phyloP scores from a whole-genome alignment of 2,329 filamentous ascomycete species.

The Cercospora brassicicola region DNA sequence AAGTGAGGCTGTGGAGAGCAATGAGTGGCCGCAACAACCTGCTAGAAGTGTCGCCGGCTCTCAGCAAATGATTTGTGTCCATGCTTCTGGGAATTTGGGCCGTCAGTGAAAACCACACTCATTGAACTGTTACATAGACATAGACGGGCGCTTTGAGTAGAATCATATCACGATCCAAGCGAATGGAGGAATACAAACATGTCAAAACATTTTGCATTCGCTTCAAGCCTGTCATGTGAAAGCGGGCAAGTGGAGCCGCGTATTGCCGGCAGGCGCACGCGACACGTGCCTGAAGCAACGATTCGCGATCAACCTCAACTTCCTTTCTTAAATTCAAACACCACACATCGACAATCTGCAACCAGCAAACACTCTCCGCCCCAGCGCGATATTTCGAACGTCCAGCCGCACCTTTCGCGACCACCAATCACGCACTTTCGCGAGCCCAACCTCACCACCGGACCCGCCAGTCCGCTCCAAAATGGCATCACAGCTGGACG shows the following conservation, averaged over 20 bases:
- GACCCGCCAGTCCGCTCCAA: conserved; percentile 15
- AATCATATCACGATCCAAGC: neutral
- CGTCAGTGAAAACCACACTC: neutral
- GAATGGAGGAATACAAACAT: neutral
- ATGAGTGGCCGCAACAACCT: neutral
- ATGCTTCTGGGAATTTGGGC: neutral
- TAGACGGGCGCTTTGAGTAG: neutral
- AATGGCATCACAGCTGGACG: conserved; percentile 61
- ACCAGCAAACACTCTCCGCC: neutral
- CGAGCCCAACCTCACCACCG: neutral
- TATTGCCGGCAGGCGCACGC: neutral
- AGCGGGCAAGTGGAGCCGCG: conserved; percentile 4
- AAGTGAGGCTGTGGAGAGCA: neutral
- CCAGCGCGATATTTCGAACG: neutral
- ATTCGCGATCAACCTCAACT: conserved; percentile 4
- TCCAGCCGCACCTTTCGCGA: neutral
- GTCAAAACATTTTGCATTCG: neutral
- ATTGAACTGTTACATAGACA: neutral
- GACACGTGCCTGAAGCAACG: neutral
- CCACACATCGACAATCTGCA: neutral
- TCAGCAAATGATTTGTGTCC: neutral
- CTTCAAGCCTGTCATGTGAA: neutral
- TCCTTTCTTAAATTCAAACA: neutral
- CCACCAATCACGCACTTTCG: neutral
- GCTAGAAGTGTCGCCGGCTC: neutral